Percentiles rank a stretch among this genome's conserved stretches.
phyloP scores from a whole-genome alignment of 2,329 filamentous ascomycete genomes.

The Fusarium sp. region DNA sequence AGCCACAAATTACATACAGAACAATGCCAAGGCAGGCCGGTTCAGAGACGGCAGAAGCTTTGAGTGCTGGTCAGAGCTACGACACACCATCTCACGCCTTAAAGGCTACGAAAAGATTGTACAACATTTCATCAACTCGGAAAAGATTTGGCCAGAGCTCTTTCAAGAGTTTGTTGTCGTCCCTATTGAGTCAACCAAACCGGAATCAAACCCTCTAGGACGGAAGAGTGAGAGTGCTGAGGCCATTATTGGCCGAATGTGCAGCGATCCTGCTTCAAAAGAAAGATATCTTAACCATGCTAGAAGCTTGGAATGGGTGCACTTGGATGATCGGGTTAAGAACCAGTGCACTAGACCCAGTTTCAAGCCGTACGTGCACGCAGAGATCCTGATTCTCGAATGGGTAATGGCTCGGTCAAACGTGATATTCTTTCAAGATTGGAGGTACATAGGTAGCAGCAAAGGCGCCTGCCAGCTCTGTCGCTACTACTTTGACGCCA shows the following conservation, averaged over 20 bases:
- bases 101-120: conserved; percentile 37
- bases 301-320: conserved; percentile 36
- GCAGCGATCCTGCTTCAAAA: not conserved
- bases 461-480: conserved; percentile 56
- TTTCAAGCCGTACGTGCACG: conserved; percentile 50
- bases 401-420: conserved; percentile 35
- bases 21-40: conserved; percentile 18
- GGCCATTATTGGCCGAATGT: conserved; percentile 43
- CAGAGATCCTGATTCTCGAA: conserved; percentile 50
- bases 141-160: conserved; percentile 44
- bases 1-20: conserved; percentile 10
- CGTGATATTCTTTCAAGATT: conserved; percentile 46
- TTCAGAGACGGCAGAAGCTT: conserved; percentile 29
- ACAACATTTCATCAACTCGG: conserved; percentile 32
- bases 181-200: conserved; percentile 43
- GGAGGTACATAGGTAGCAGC: conserved; percentile 54
- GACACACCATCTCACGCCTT: conserved; percentile 45
- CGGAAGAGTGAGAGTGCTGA: conserved; percentile 31
- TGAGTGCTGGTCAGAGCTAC: conserved; percentile 46
- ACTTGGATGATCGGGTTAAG: conserved; percentile 43
- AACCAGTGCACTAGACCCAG: not conserved
- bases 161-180: conserved; percentile 48
- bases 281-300: conserved; percentile 23
- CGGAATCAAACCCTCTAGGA: conserved; percentile 24
- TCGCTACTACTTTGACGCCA: conserved; percentile 49